These are phyloP conservation scores for Escallonia rubra DNA, from an alignment of 129 eudicot genomes.

Conservation along the genomic window DNA sequence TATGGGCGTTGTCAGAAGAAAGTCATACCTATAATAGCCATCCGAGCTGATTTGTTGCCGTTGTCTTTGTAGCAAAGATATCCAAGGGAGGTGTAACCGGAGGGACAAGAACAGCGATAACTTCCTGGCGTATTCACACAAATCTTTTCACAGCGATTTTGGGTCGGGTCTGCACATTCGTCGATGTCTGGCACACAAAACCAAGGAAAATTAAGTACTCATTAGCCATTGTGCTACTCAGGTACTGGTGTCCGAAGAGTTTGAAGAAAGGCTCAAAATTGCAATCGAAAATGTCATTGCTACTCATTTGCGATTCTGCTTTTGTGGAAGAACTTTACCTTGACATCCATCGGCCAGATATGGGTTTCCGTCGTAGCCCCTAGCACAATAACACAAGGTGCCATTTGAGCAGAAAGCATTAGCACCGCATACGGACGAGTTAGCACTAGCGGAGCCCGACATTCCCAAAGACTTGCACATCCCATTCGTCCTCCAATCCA, in stretches of 20 bases:
- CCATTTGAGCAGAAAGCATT: conserved; percentile 13
- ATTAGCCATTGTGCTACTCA: too few species aligned
- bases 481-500: conserved; percentile 23
- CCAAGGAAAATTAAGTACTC: too few species aligned
- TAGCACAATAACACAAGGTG: conserved; percentile 19
- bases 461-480: conserved; percentile 1
- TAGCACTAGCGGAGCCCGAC: conserved; percentile 4
- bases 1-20: background rate
- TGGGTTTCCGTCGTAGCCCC: conserved; percentile 30
- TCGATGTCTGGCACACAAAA: too few species aligned
- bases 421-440: conserved; percentile 2
- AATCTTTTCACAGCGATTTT: background rate
- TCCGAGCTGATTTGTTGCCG: background rate
- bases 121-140: background rate
- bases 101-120: background rate
- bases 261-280: too few species aligned
- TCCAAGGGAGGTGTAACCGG: too few species aligned
- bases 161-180: background rate
- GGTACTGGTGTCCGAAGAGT: too few species aligned
- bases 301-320: too few species aligned
- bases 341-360: conserved; percentile 25
- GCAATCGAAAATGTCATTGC: too few species aligned
- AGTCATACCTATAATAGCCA: background rate
- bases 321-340: conserved; percentile 9
- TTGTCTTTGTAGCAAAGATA: background rate